Conservation (phyloP, 768 basidiomycete species). For the Xerocomellus chrysenteron region DNA sequence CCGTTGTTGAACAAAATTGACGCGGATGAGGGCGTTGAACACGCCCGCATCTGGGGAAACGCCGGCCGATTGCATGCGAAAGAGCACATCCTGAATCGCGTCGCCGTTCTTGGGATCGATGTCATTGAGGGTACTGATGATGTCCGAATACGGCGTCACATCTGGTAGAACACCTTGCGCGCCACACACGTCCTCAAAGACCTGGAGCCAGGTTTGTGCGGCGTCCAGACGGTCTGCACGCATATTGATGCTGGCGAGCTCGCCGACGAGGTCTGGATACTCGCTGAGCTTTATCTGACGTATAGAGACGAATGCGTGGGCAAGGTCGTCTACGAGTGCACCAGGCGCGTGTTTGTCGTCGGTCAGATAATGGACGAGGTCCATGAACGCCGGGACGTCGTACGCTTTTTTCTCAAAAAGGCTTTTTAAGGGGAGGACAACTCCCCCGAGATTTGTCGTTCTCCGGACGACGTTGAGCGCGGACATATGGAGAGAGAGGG, state of each 20-base stretch:
- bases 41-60: conserved; percentile 39
- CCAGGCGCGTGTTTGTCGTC: conserved; percentile 13
- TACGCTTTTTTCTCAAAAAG: conserved; percentile 17
- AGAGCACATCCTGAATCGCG: conserved; percentile 37
- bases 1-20: conserved; percentile 34
- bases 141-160: conserved; percentile 36
- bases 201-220: conserved; percentile 30
- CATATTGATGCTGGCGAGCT: conserved; percentile 38
- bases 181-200: conserved; percentile 25
- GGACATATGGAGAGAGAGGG: conserved; percentile 43
- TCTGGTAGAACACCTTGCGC: conserved; percentile 12
- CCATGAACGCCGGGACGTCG: conserved; percentile 25
- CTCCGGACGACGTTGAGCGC: conserved; percentile 29
- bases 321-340: conserved; percentile 21
- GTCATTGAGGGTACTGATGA: conserved; percentile 39
- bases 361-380: conserved; percentile 25
- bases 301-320: conserved; percentile 20
- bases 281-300: conserved; percentile 23
- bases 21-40: conserved; percentile 50
- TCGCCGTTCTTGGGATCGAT: conserved; percentile 29
- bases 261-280: conserved; percentile 34
- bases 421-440: conserved; percentile 1
- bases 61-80: conserved; percentile 38
- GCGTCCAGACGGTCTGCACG: conserved; percentile 32
- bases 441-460: background rate